A percentile compares a stretch with the other conserved stretches of the same genome.
Evolutionary conservation across 2,329 filamentous ascomycete species (phyloP).

Genomic region (Diplodia intermedia): DNA sequence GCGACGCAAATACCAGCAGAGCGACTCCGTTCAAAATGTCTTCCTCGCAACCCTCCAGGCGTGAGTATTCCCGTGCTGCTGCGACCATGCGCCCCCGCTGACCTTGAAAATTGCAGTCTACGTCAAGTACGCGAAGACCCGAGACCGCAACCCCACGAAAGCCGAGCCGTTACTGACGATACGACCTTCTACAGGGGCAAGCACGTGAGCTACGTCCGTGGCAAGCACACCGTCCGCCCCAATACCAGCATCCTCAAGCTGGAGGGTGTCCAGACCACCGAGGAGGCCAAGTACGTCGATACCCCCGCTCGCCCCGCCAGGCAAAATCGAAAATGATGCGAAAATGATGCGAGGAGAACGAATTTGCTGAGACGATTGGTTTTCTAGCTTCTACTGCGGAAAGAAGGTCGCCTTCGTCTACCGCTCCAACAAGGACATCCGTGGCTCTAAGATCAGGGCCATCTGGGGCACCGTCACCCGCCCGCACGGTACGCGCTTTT

Average conservation of each 20-base stretch:
- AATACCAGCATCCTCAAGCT: conserved; percentile 96
- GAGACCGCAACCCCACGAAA: neutral
- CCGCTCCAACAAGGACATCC: conserved; percentile 91
- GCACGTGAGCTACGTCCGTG: conserved; percentile 97
- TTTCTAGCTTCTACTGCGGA: conserved; percentile 85
- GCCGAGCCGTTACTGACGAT: conserved; percentile 9
- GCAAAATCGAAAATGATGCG: neutral
- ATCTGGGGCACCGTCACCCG: conserved; percentile 99
- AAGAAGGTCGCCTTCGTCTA: conserved; percentile 99
- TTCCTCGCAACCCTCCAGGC: conserved; percentile 30
- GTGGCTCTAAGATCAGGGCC: conserved; percentile 96
- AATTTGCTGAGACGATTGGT: neutral
- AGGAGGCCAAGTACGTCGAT: conserved; percentile 76
- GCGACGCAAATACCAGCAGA: conserved; percentile 28
- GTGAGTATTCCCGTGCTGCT: conserved; percentile 5
- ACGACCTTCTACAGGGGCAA: conserved; percentile 72
- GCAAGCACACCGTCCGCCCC: conserved; percentile 89
- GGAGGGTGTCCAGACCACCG: conserved; percentile 92
- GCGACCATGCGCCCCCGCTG: neutral
- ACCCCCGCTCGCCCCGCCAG: neutral
- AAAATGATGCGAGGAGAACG: conserved; percentile 28
- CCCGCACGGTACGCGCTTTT: conserved; percentile 74
- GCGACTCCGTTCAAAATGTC: conserved; percentile 21
- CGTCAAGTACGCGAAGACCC: conserved; percentile 26
- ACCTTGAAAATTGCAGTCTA: conserved; percentile 24